Base-by-base conservation (phyloP, 345 rosid species). In the Syzygium aqueum region DNA sequence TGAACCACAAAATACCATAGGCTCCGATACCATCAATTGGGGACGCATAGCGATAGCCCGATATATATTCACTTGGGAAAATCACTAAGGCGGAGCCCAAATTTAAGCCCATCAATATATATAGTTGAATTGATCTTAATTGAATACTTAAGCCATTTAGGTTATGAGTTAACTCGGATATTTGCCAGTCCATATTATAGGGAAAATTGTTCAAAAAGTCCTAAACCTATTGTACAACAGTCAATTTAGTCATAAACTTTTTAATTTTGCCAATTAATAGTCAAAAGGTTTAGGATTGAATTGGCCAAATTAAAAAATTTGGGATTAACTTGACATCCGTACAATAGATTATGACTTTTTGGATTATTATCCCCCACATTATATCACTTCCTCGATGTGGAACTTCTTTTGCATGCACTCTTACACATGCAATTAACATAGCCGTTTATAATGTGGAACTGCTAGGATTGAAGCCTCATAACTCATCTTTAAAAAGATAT, bases 21-120 rank as follows among this genome's bases (percentile, higher is more conserved):
- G 23, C 78, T 30, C 0, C 0, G 6, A 33, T 67, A 8, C 23
- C 17, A 17, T 8, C 6, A 30, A 1, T 2, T 65, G 23, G 11
- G 4, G 43, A 67, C 10, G 22, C 23, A 16, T 0, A 10, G 17
- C 8, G 12, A 5, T 16, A 67, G 78, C 19, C 0, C 0, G 46
- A 17, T 43, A 67, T 43, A 67, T 0, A 2, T 67, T 67, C 43
- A 30, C 3, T 33, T 67, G 6, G 46, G 23, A 67, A 30, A 67
- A 17, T 67, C 49, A 19, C 6, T 17, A 17, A 33, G 14, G 13
- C 13, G 7, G 22, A 2, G 49, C 21, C 49, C 17, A 73, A 73
- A 7, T 73, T 33, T 0, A 0, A 73, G 14, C 7, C 49, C 80
- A 19, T 73, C 49, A 4, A 19, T 73, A 73, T 5, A 67, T 67